Percentiles rank a stretch among this genome's conserved stretches.
Conservation (phyloP, 1,139 yeast species). For the Saccharomyces hybrid region DNA sequence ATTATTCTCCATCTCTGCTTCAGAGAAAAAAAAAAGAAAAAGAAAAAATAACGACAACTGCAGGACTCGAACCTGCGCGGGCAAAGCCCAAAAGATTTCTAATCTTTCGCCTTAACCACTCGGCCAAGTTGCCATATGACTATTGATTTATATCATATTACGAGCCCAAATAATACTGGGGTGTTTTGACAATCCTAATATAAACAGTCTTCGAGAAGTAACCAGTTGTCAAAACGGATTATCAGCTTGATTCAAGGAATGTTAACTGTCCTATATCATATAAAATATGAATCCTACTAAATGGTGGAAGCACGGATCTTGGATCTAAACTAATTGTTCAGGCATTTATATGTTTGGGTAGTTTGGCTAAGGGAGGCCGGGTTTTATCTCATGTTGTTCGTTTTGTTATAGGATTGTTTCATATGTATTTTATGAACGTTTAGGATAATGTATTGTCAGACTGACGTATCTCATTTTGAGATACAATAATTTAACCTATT, state of each 20-base stretch:
- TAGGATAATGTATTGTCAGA: too few species aligned
- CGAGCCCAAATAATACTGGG: background rate
- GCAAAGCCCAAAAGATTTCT: conserved; percentile 45
- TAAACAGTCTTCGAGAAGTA: background rate
- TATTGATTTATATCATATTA: background rate
- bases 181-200: background rate
- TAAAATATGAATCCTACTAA: background rate
- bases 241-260: background rate
- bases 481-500: too few species aligned
- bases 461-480: too few species aligned
- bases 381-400: too few species aligned
- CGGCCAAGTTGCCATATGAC: conserved; percentile 41
- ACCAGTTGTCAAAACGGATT: background rate
- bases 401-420: too few species aligned
- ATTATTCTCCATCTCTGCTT: background rate
- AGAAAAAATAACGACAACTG: conserved; percentile 31
- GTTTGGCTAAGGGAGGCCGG: too few species aligned
- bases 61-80: conserved; percentile 37
- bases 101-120: conserved; percentile 50
- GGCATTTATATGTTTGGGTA: too few species aligned
- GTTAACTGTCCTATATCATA: background rate
- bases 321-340: too few species aligned
- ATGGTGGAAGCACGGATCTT: background rate
- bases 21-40: background rate
- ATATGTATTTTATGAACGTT: too few species aligned